Base-by-base conservation (phyloP, 2,329 filamentous ascomycete genomes). In the Penicillium rolfsii region DNA sequence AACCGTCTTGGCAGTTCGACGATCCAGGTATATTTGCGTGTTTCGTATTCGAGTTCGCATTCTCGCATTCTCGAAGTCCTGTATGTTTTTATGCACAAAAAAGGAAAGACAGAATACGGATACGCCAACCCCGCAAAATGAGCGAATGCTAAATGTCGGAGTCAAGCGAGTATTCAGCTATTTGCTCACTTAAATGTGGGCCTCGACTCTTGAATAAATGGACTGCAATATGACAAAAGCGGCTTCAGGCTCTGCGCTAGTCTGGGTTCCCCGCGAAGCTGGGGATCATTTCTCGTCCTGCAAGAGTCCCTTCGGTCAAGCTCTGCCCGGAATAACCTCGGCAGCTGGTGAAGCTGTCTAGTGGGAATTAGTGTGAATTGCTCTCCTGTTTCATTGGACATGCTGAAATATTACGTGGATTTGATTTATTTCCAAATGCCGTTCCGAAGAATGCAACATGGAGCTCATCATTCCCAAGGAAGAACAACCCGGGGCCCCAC, bases 201-300 rank as follows among this genome's bases (percentile, higher is more conserved):
- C 19, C 19, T 22, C 19, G 19, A 22, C 19, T 22, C 19, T 22
- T 22, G 19, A 22, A 22, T 22, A 22, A 22, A 50, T 52, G 52
- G 50, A n/a, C 9, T 24, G 12, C 2, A 16, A 9, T 8, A 4
- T n/a, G 12, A 11, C 22, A 46, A 28, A 16, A 9, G 33, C 14
- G 28, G 8, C 3, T 30, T 40, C 45, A 59, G 38, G 24, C 57
- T 59, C 45, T 1, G 45, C 52, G 14, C 43, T 59, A 59, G 57
- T 43, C 57, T 14, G 16, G 62, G 73, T 76, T 59, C 8, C 70
- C 1, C 58, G 48, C 54, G 28, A 41, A 14, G 38, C 35, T 16
- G 28, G 50, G 8, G 38, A 38, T 26, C 2, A 16, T n/a, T 26
- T 16, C 24, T 43, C 26, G n/a, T 2, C 3, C 45, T 19, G 24